These are phyloP conservation scores for Starmerella vaccinii DNA, from an alignment of 805 yeast species.

Conservation along the genomic window DNA sequence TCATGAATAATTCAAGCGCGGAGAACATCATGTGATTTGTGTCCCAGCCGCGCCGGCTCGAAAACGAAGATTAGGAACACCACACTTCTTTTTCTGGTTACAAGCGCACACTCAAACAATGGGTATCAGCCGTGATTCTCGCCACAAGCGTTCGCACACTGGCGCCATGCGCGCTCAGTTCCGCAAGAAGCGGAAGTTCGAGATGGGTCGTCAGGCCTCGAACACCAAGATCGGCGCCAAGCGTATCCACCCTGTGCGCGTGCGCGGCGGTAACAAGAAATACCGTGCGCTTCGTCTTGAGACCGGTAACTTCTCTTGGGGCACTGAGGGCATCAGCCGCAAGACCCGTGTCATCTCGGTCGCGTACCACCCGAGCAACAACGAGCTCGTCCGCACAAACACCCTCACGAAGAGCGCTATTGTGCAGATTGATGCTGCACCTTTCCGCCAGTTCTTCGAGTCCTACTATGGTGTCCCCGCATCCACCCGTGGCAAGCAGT, in stretches of 20 bases:
- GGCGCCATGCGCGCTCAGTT: conserved; percentile 99
- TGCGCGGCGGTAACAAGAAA: conserved; percentile 99
- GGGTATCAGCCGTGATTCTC: conserved; percentile 99
- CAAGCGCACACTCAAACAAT: conserved; percentile 39
- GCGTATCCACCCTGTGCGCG: conserved; percentile 98
- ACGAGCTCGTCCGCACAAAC: conserved; percentile 99
- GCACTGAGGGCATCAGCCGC: conserved; percentile 95
- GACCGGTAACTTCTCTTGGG: conserved; percentile 92
- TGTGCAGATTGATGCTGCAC: conserved; percentile 99
- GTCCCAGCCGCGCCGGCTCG: conserved; percentile 3
- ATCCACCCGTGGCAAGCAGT: conserved; percentile 47
- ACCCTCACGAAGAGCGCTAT: conserved; percentile 98
- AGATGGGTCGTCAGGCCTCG: conserved; percentile 98
- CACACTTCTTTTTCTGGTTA: conserved; percentile 10
- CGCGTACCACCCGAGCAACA: conserved; percentile 98
- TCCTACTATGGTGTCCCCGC: conserved; percentile 85
- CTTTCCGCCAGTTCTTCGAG: conserved; percentile 99
- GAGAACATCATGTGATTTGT: background rate
- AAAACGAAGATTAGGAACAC: conserved; percentile 12
- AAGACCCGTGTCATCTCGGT: conserved; percentile 98
- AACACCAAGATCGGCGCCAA: conserved; percentile 98
- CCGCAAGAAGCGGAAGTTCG: conserved; percentile 99
- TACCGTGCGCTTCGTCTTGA: conserved; percentile 99
- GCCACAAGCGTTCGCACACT: conserved; percentile 99
- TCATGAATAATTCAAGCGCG: conserved; percentile 3